phyloP scores from a whole-genome alignment of 352 stramenopile species.

The Globisporangium sylvaticum region DNA sequence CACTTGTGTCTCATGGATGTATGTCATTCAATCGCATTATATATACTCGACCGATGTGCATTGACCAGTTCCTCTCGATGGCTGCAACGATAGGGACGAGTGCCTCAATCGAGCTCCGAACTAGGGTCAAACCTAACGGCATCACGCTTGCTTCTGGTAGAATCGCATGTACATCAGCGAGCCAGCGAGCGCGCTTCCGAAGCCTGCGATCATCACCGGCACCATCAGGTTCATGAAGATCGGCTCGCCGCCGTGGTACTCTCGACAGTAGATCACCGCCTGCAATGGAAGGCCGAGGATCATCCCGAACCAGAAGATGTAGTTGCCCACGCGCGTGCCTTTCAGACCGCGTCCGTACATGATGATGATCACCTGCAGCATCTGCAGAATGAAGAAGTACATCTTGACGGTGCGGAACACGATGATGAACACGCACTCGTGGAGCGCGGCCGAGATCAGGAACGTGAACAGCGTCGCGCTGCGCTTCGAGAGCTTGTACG shows the following conservation, averaged over 20 bases:
- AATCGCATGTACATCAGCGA: slow-evolving; percentile 43
- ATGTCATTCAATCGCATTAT: neutral
- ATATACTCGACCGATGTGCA: neutral
- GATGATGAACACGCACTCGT: slow-evolving; percentile 95
- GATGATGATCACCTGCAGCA: slow-evolving; percentile 93
- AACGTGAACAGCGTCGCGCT: slow-evolving; percentile 89
- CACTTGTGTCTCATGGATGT: neutral
- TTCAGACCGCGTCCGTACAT: slow-evolving; percentile 68
- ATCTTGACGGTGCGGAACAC: slow-evolving; percentile 92
- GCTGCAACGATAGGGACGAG: neutral
- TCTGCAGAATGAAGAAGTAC: slow-evolving; percentile 94
- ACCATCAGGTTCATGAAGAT: slow-evolving; percentile 84
- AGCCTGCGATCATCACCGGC: slow-evolving; percentile 61
- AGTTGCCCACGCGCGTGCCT: slow-evolving; percentile 71
- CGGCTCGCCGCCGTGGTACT: slow-evolving; percentile 72
- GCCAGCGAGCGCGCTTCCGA: slow-evolving; percentile 40
- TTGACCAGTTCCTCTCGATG: neutral
- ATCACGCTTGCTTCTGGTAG: slow-evolving; percentile 20
- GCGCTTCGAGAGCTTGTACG: slow-evolving; percentile 62
- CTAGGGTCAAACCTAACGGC: too few species aligned
- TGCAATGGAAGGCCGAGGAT: slow-evolving; percentile 68
- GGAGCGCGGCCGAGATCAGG: slow-evolving; percentile 92
- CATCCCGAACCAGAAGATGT: slow-evolving; percentile 78
- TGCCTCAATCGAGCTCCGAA: too few species aligned
- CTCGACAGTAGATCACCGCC: slow-evolving; percentile 76